Percentiles rank a stretch among this genome's conserved stretches.
phyloP scores from a whole-genome alignment of 2,329 filamentous ascomycete genomes.

The Magnaporthiopsis rhizophila region DNA sequence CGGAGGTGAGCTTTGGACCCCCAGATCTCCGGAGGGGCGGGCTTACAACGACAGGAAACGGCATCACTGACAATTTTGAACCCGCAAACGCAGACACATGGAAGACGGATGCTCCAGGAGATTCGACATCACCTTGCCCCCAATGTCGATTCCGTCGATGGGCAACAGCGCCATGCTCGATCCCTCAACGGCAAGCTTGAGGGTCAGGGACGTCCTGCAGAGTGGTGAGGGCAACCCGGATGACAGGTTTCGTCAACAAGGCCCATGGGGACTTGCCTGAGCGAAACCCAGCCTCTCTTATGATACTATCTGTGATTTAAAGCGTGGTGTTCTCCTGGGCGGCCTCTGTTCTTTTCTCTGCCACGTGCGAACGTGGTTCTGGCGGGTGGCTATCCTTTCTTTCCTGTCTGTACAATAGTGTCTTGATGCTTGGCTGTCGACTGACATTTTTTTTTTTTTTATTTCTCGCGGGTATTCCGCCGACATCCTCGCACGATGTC shows the following conservation, averaged over 20 bases:
- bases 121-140: constrained; percentile 39
- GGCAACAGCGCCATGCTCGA: constrained; percentile 16
- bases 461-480: no score
- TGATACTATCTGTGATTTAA: neutral
- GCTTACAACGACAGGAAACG: no score
- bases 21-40: neutral
- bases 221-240: constrained; percentile 9
- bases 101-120: constrained; percentile 68
- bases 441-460: no score
- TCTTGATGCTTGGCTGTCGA: neutral
- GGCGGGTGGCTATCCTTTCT: neutral
- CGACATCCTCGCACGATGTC: no score
- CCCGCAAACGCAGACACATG: constrained; percentile 50
- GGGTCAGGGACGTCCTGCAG: constrained; percentile 13
- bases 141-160: constrained; percentile 21
- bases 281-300: neutral
- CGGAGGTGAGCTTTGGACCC: constrained; percentile 48
- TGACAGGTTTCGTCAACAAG: neutral
- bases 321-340: neutral
- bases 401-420: neutral
- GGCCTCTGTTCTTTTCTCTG: neutral
- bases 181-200: constrained; percentile 15
- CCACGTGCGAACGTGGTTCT: neutral
- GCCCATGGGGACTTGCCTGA: neutral
- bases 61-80: neutral